Conservation (phyloP, 2,329 filamentous ascomycete species). For the Ophiocordyceps camponoti-floridani region DNA sequence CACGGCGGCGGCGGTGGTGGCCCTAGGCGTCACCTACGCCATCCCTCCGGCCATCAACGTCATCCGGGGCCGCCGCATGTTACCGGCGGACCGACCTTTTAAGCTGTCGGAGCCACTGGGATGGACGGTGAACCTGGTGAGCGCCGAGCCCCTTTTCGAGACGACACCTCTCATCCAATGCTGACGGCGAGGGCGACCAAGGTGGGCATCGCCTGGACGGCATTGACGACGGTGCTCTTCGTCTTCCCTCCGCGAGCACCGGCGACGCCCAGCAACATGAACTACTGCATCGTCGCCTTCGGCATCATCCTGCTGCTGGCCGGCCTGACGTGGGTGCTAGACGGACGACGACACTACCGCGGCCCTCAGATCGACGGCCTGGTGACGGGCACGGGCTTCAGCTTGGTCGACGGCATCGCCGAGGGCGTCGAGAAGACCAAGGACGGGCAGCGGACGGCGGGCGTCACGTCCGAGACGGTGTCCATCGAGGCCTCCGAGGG, state of each 20-base stretch:
- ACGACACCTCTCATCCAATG: neutral
- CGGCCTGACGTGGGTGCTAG: slow-evolving; percentile 25
- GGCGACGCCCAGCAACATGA: slow-evolving; percentile 52
- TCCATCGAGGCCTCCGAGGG: too few species aligned
- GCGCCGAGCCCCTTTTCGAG: neutral
- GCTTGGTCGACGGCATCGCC: slow-evolving; percentile 1
- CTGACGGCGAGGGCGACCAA: neutral
- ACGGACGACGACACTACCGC: slow-evolving; percentile 27
- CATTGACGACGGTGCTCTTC: slow-evolving; percentile 58
- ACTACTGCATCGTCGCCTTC: slow-evolving; percentile 30
- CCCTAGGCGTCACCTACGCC: slow-evolving; percentile 55
- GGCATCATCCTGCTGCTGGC: slow-evolving; percentile 27
- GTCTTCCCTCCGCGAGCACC: slow-evolving; percentile 53
- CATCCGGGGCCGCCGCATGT: slow-evolving; percentile 43
- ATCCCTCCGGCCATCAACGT: slow-evolving; percentile 58
- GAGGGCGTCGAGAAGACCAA: slow-evolving; percentile 1
- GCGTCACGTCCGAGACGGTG: too few species aligned
- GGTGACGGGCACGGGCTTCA: neutral
- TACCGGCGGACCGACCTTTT: slow-evolving; percentile 31
- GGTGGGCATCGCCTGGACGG: slow-evolving; percentile 43
- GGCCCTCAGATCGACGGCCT: slow-evolving; percentile 13
- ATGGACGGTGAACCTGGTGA: slow-evolving; percentile 16
- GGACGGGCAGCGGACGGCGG: too few species aligned
- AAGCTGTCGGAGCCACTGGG: slow-evolving; percentile 16
- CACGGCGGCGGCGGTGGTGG: slow-evolving; percentile 53